Evolutionary conservation across 495 filamentous ascomycete genomes (phyloP).

Genomic region (Beverwykella pulmonaria): DNA sequence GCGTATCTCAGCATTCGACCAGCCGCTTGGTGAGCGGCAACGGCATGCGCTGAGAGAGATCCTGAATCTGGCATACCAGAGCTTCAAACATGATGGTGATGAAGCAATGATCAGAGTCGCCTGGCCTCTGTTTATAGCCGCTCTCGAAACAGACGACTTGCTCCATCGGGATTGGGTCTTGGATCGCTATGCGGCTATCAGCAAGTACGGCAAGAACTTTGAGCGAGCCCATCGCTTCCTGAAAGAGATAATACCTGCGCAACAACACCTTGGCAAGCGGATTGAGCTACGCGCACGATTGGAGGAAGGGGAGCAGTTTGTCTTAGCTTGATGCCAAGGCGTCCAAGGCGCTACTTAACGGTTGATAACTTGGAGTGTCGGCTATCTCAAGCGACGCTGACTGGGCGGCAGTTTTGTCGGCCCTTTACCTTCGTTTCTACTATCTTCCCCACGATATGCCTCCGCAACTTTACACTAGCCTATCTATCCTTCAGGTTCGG

Average conservation of each 20-base stretch:
- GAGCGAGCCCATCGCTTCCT: conserved; percentile 4
- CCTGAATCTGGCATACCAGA: neutral
- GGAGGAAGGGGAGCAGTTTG: conserved; percentile 1
- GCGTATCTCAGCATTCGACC: neutral
- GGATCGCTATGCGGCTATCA: neutral
- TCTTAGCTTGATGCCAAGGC: neutral
- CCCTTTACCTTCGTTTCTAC: neutral
- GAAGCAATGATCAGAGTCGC: neutral
- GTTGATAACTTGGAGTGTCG: neutral
- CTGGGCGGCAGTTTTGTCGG: neutral
- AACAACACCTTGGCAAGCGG: neutral
- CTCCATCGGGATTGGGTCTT: neutral
- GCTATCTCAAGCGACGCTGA: neutral
- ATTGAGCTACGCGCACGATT: neutral
- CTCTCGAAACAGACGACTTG: neutral
- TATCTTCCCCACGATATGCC: neutral
- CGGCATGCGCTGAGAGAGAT: neutral
- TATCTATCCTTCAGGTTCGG: neutral
- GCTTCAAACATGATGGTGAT: neutral
- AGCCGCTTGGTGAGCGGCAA: neutral
- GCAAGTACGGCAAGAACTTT: neutral
- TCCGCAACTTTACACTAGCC: neutral
- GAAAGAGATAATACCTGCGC: neutral
- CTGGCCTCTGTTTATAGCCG: neutral
- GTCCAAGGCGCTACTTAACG: neutral